Evolutionary conservation across 2,329 filamentous ascomycete species (phyloP).

Genomic region (Epichloe gansuensis): DNA sequence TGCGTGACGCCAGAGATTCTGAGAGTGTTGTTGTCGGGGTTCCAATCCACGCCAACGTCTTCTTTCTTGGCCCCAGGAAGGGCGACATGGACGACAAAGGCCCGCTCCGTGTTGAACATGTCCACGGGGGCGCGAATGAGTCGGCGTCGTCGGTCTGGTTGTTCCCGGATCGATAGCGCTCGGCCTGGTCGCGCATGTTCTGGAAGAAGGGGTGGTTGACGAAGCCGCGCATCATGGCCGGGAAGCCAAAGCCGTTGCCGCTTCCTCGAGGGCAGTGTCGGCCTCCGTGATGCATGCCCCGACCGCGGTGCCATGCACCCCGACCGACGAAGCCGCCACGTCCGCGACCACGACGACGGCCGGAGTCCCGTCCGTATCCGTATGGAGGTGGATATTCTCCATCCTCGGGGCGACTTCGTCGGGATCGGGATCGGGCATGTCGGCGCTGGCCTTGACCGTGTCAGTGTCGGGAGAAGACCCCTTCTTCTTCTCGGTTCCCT

Average conservation of each 20-base stretch:
- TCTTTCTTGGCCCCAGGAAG: conserved; percentile 71
- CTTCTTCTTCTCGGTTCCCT: conserved; percentile 24
- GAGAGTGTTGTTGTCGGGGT: conserved; percentile 53
- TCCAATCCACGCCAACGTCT: conserved; percentile 66
- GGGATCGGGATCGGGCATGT: conserved; percentile 16
- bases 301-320: conserved; percentile 14
- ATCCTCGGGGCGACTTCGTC: conserved; percentile 22
- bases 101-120: conserved; percentile 54
- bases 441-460: conserved; percentile 14
- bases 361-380: conserved; percentile 11
- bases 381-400: conserved; percentile 11
- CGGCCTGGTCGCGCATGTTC: conserved; percentile 27
- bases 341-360: conserved; percentile 11
- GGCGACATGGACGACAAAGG: conserved; percentile 62
- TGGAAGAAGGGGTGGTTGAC: conserved; percentile 31
- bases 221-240: conserved; percentile 27
- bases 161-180: conserved; percentile 10
- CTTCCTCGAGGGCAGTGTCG: background rate
- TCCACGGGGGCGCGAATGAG: conserved; percentile 56
- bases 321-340: conserved; percentile 9
- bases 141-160: conserved; percentile 13
- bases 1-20: conserved; percentile 62
- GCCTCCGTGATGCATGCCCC: conserved; percentile 10
- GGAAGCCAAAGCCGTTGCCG: conserved; percentile 20
- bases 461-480: conserved; percentile 24